Conservation (phyloP, 176 grass and related monocot genomes). For the Aegilops umbellulata region DNA sequence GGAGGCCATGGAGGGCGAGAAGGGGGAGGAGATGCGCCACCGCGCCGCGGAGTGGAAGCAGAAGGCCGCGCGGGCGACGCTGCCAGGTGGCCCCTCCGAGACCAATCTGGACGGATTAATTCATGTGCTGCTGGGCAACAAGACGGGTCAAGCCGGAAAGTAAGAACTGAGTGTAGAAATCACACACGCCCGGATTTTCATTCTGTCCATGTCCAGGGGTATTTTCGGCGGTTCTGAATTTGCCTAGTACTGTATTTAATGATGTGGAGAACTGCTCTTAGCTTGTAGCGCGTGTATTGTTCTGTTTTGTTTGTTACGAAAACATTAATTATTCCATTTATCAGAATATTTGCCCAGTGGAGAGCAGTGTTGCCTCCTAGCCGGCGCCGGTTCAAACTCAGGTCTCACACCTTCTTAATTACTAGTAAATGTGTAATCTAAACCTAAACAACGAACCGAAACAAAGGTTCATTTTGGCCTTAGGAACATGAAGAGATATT, state of each 20-base stretch:
- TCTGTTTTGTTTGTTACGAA: not conserved
- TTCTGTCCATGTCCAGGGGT: not conserved
- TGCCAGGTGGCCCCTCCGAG: constrained; percentile 23
- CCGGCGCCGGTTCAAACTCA: no score
- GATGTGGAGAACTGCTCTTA: no score
- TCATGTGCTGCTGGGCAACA: not conserved
- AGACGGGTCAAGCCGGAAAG: not conserved
- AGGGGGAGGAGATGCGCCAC: constrained; percentile 59
- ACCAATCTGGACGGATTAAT: constrained; percentile 17
- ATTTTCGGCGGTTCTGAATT: not conserved
- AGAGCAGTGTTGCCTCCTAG: no score
- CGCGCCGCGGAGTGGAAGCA: constrained; percentile 47
- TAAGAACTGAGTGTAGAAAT: not conserved
- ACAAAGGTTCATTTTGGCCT: no score
- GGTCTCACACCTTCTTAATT: no score
- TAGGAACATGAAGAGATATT: no score
- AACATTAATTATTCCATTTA: not conserved
- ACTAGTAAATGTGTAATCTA: no score
- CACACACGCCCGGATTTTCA: not conserved
- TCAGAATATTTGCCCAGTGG: not conserved
- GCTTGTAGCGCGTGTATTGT: not conserved
- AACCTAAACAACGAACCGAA: no score
- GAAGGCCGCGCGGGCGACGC: constrained; percentile 6
- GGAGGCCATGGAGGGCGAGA: constrained; percentile 58
- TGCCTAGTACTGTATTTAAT: no score